Evolutionary conservation across 192 early-diverging fungal species (phyloP).

Genomic region (Pecoramyces ruminantium): DNA sequence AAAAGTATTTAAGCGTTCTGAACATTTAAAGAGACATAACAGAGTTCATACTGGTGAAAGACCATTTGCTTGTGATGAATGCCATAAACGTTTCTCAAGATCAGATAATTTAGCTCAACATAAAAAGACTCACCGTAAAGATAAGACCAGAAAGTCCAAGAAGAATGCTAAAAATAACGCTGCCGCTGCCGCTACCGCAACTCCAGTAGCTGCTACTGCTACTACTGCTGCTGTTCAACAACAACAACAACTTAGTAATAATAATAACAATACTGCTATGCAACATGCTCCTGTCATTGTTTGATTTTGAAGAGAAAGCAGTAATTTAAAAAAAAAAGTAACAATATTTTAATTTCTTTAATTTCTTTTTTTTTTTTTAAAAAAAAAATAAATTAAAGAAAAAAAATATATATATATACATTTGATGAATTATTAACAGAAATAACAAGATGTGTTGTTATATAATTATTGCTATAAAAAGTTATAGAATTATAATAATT

Average conservation of each 20-base stretch:
- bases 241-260: not conserved
- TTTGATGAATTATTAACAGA: too few relatives aligned
- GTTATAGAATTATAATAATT: too few relatives aligned
- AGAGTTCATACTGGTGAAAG: constrained; percentile 76
- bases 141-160: not conserved
- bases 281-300: not conserved
- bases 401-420: too few relatives aligned
- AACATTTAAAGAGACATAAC: constrained; percentile 73
- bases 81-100: not conserved
- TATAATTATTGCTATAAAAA: too few relatives aligned
- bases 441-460: too few relatives aligned
- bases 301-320: not conserved
- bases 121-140: not conserved
- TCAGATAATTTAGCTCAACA: not conserved
- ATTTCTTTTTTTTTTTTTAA: too few relatives aligned
- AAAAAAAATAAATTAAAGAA: too few relatives aligned
- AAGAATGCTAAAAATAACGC: not conserved
- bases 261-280: not conserved
- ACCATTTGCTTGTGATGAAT: constrained; percentile 53
- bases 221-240: not conserved
- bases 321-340: too few relatives aligned
- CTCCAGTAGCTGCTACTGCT: not conserved
- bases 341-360: too few relatives aligned
- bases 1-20: constrained; percentile 49
- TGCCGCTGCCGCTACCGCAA: not conserved